phyloP scores from a whole-genome alignment of 1,284 basidiomycete genomes.

The Hemileccinum hortonii region DNA sequence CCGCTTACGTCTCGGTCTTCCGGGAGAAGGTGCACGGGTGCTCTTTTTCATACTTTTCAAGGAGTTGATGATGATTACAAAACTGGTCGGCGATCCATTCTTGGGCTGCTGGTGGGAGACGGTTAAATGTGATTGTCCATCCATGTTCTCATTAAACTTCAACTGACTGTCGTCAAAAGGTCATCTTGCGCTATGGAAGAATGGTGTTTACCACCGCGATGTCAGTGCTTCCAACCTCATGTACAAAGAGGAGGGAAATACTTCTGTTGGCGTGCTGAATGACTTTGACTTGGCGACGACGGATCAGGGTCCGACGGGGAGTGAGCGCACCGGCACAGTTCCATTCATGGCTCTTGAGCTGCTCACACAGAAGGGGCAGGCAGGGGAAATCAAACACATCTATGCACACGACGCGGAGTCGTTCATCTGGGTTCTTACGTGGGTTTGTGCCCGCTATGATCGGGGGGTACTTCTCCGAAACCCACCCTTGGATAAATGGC shows the following conservation, averaged over 20 bases:
- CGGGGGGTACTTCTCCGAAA: not conserved
- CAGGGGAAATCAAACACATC: constrained; percentile 16
- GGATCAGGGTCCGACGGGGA: not conserved
- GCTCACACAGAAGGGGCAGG: constrained; percentile 14
- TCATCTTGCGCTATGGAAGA: constrained; percentile 32
- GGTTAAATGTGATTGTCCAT: constrained; percentile 2
- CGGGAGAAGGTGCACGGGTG: not conserved
- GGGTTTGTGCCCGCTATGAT: constrained; percentile 13
- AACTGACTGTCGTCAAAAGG: constrained; percentile 16
- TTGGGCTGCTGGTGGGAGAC: constrained; percentile 7
- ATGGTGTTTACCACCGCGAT: constrained; percentile 30
- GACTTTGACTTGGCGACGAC: constrained; percentile 32
- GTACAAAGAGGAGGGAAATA: constrained; percentile 13
- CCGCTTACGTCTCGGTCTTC: not conserved
- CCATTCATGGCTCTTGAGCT: constrained; percentile 36
- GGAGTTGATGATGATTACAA: constrained; percentile 8
- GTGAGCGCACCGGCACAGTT: constrained; percentile 28
- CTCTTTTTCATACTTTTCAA: constrained; percentile 15
- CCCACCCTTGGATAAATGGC: constrained; percentile 6
- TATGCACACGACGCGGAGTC: constrained; percentile 37
- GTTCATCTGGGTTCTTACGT: constrained; percentile 32
- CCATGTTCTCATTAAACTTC: not conserved
- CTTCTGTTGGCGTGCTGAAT: constrained; percentile 26
- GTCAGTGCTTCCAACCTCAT: constrained; percentile 35
- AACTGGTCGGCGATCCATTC: constrained; percentile 6